phyloP scores from a whole-genome alignment of 805 yeast genomes.

The Candida sithepensis region DNA sequence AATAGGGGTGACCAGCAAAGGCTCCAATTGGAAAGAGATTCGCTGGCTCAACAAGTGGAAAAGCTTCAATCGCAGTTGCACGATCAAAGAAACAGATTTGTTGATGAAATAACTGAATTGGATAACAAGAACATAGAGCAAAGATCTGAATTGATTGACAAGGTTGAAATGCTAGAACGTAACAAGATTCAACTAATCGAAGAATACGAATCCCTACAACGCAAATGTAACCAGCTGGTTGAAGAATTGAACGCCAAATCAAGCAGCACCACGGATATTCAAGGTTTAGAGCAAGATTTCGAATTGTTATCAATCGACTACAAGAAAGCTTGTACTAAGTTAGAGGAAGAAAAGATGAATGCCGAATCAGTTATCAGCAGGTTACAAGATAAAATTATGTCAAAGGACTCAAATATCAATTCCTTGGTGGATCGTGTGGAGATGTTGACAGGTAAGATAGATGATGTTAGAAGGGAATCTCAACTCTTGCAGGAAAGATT shows the following conservation, averaged over 20 bases:
- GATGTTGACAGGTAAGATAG: conserved; percentile 24
- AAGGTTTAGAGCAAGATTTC: conserved; percentile 37
- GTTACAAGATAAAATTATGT: conserved; percentile 20
- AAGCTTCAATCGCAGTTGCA: conserved; percentile 15
- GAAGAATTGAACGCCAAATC: conserved; percentile 4
- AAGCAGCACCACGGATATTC: conserved; percentile 27
- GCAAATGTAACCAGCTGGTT: conserved; percentile 13
- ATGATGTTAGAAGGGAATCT: conserved; percentile 28
- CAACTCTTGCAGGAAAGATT: conserved; percentile 26
- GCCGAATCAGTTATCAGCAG: conserved; percentile 6
- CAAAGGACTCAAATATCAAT: conserved; percentile 36
- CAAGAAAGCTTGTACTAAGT: conserved; percentile 25
- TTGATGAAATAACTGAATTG: conserved; percentile 12
- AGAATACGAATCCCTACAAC: conserved; percentile 33
- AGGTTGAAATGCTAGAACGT: conserved; percentile 34
- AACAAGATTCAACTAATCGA: conserved; percentile 35
- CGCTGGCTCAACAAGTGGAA: conserved; percentile 4
- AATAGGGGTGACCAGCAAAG: background rate
- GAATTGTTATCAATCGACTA: conserved; percentile 35
- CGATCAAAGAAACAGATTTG: conserved; percentile 14
- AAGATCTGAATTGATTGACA: conserved; percentile 26
- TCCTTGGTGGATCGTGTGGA: conserved; percentile 25
- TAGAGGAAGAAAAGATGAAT: conserved; percentile 19
- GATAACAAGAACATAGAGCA: conserved; percentile 25
- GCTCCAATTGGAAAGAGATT: background rate